Evolutionary conservation across 495 filamentous ascomycete genomes (phyloP).

Genomic region (Penicillium bovifimosum): DNA sequence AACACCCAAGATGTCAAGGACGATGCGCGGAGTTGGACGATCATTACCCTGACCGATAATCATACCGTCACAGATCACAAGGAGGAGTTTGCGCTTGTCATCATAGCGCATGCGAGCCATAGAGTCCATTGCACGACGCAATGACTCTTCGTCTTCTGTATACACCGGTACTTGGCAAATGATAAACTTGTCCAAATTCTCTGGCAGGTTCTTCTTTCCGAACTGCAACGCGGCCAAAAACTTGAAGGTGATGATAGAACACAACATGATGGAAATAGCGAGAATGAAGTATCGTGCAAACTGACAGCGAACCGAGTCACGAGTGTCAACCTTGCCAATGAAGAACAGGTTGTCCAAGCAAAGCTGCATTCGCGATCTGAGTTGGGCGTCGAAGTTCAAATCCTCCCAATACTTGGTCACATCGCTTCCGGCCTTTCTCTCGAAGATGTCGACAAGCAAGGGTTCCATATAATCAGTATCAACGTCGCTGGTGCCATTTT

Average conservation of each 20-base stretch:
- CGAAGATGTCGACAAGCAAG: constrained; percentile 70
- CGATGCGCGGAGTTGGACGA: constrained; percentile 88
- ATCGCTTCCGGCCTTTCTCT: constrained; percentile 67
- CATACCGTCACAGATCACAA: constrained; percentile 53
- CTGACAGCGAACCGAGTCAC: constrained; percentile 77
- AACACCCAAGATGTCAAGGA: constrained; percentile 94
- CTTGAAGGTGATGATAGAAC: constrained; percentile 83
- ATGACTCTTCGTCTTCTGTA: constrained; percentile 95
- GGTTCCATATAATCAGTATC: constrained; percentile 79
- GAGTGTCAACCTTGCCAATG: constrained; percentile 84
- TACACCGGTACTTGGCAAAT: constrained; percentile 98
- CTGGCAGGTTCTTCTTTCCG: constrained; percentile 79
- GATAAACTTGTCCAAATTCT: constrained; percentile 96
- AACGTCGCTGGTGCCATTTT: constrained; percentile 42
- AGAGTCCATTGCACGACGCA: constrained; percentile 94
- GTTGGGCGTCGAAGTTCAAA: constrained; percentile 47
- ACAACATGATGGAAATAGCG: constrained; percentile 78
- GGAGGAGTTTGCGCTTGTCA: constrained; percentile 57
- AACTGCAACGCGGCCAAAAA: constrained; percentile 97
- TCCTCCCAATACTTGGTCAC: constrained; percentile 77
- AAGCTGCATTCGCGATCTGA: constrained; percentile 64
- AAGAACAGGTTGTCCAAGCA: constrained; percentile 97
- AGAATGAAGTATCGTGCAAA: constrained; percentile 91
- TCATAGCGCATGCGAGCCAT: constrained; percentile 95
- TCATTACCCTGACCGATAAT: constrained; percentile 99